Conservation (phyloP, 345 rosid species). For the Kandelia obovata region DNA sequence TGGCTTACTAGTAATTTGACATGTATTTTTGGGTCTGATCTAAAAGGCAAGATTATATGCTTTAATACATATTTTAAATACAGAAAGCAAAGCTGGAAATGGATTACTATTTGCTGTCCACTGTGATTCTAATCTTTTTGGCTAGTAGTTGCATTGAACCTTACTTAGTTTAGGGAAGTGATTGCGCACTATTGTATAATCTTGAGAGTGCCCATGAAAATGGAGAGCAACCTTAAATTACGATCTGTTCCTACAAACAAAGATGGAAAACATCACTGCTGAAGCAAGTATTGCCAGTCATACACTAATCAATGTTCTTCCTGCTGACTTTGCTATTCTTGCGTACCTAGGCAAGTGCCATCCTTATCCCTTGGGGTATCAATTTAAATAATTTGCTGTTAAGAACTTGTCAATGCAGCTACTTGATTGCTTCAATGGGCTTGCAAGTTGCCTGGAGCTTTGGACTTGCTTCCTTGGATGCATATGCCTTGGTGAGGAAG, state of each 20-base stretch:
- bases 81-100: neutral
- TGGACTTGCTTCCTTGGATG: slow-evolving; percentile 62
- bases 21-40: too few species aligned
- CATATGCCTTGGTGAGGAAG: slow-evolving; percentile 52
- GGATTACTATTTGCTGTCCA: neutral
- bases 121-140: neutral
- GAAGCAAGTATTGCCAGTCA: too few species aligned
- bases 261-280: too few species aligned
- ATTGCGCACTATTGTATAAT: too few species aligned
- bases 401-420: slow-evolving; percentile 44
- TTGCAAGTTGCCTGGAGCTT: slow-evolving; percentile 81
- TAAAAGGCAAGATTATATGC: too few species aligned
- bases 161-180: neutral
- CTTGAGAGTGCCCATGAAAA: too few species aligned
- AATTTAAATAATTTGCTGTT: neutral
- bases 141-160: neutral
- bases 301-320: too few species aligned
- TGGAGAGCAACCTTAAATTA: too few species aligned
- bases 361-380: neutral
- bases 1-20: too few species aligned
- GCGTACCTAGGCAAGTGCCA: neutral
- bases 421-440: slow-evolving; percentile 84
- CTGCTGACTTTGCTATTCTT: too few species aligned
- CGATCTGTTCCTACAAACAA: too few species aligned
- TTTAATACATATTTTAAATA: too few species aligned